Percentiles rank a stretch among this genome's conserved stretches.
These are phyloP conservation scores for Darksidea phi DNA, from an alignment of 495 filamentous ascomycete genomes.

Conservation along the genomic window DNA sequence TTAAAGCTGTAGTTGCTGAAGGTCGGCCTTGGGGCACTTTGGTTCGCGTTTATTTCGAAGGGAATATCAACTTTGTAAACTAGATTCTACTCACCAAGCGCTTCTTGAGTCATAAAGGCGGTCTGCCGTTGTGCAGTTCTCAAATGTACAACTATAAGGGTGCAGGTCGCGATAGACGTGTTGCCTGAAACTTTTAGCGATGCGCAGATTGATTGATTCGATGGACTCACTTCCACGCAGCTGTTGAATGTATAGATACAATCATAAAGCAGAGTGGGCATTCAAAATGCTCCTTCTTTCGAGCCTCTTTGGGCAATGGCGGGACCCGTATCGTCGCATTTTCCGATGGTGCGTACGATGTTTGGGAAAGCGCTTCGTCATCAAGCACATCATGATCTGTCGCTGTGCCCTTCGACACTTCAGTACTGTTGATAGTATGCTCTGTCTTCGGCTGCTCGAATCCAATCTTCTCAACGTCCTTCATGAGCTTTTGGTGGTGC, in stretches of 20 bases:
- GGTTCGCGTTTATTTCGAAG: too few species aligned
- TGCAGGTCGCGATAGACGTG: conserved; percentile 34
- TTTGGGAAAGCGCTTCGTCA: conserved; percentile 17
- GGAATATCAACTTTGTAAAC: too few species aligned
- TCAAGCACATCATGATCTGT: neutral
- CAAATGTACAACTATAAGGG: conserved; percentile 31
- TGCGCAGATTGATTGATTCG: neutral
- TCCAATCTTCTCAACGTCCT: conserved; percentile 26
- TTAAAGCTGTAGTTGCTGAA: too few species aligned
- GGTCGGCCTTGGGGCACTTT: too few species aligned
- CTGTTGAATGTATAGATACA: conserved; percentile 24
- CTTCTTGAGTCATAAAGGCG: conserved; percentile 30
- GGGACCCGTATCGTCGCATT: conserved; percentile 20
- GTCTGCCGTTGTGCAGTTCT: conserved; percentile 26
- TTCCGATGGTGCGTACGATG: conserved; percentile 21
- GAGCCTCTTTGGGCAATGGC: conserved; percentile 28
- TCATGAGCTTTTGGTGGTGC: conserved; percentile 44
- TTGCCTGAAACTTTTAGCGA: conserved; percentile 3
- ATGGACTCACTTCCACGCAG: conserved; percentile 21
- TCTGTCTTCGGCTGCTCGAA: conserved; percentile 16
- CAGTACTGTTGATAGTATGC: conserved; percentile 22
- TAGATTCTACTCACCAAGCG: too few species aligned
- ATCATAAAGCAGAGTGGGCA: conserved; percentile 35
- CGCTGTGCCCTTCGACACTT: conserved; percentile 10
- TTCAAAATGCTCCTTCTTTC: conserved; percentile 25